phyloP scores from a whole-genome alignment of 345 rosid species.

The Rhizophora mangle region DNA sequence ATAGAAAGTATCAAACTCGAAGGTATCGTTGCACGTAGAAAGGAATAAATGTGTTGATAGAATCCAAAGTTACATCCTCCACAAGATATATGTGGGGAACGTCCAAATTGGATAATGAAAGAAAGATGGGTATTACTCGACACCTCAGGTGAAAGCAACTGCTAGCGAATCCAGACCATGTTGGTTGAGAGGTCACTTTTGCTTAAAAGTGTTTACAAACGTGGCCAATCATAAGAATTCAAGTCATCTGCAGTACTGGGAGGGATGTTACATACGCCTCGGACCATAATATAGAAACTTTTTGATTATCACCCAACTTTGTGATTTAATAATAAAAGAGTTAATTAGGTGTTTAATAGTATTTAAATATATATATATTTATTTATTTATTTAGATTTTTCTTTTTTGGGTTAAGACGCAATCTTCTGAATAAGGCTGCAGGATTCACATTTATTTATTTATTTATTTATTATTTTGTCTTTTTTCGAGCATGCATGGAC shows the following conservation, averaged over 20 bases:
- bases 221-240: conserved; percentile 7
- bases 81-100: not conserved
- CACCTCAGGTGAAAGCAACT: conserved; percentile 20
- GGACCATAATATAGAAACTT: not conserved
- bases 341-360: no score
- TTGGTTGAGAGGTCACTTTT: conserved; percentile 33
- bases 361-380: no score
- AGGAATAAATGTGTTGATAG: not conserved
- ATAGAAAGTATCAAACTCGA: no score
- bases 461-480: not conserved
- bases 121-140: conserved; percentile 8
- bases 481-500: no score
- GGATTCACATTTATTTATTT: no score
- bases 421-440: no score
- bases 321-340: no score
- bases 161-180: conserved; percentile 21
- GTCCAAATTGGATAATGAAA: not conserved
- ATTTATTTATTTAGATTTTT: no score
- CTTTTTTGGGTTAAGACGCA: no score
- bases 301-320: no score
- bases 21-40: not conserved
- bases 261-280: not conserved
- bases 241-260: not conserved
- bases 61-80: conserved; percentile 16
- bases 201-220: conserved; percentile 21